Evolutionary conservation across 2,329 filamentous ascomycete species (phyloP).

Genomic region (Phialemonium atrogriseum): DNA sequence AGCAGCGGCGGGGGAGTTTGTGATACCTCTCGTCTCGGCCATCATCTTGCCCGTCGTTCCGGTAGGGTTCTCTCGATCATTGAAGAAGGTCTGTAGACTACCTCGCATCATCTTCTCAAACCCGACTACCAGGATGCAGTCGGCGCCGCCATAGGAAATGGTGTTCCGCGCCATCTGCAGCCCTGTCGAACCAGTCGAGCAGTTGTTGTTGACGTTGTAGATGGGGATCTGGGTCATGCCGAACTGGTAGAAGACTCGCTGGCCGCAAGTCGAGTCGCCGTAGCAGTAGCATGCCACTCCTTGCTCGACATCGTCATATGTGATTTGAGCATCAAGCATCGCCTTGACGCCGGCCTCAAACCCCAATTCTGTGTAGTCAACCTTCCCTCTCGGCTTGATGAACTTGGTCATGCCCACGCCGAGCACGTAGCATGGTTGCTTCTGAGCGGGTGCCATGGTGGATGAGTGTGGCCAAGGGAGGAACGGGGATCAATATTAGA

Average conservation of each 20-base stretch:
- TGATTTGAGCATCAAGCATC: conserved; percentile 78
- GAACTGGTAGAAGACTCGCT: conserved; percentile 98
- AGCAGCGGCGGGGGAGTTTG: conserved; percentile 75
- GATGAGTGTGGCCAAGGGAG: too few relatives aligned
- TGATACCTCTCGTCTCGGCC: conserved; percentile 70
- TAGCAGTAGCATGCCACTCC: conserved; percentile 98
- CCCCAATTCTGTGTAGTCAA: conserved; percentile 90
- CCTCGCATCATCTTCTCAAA: conserved; percentile 98
- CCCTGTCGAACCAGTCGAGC: conserved; percentile 89
- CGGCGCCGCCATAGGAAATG: conserved; percentile 70
- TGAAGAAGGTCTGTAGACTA: conserved; percentile 74
- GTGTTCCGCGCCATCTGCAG: conserved; percentile 75
- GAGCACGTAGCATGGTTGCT: conserved; percentile 68
- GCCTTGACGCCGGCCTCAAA: conserved; percentile 90
- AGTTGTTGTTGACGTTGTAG: conserved; percentile 99
- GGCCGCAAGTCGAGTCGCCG: conserved; percentile 88
- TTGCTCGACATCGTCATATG: conserved; percentile 92
- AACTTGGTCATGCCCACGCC: conserved; percentile 99
- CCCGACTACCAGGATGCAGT: conserved; percentile 85
- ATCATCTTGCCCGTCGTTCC: conserved; percentile 70
- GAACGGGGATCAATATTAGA: too few relatives aligned
- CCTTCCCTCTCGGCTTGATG: conserved; percentile 90
- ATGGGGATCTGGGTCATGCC: conserved; percentile 95
- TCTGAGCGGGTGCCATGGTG: conserved; percentile 40
- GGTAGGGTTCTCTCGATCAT: conserved; percentile 75